phyloP scores from a whole-genome alignment of 768 basidiomycete species.

The Thelephora ganbajun region DNA sequence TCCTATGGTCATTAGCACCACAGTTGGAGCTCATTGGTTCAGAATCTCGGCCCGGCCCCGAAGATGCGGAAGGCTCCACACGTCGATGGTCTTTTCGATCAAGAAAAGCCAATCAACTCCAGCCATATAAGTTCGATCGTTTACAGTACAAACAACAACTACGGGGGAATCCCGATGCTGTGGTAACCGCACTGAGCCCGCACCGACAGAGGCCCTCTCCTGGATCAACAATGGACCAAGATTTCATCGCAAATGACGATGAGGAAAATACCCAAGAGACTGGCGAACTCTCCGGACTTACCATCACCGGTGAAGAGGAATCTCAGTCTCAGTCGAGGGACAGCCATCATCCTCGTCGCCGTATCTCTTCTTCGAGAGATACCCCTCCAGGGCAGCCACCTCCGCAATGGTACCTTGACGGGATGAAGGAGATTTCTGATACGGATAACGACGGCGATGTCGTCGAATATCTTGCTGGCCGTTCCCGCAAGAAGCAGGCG shows the following conservation, averaged over 20 bases:
- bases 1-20: too few species aligned
- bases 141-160: constrained; percentile 36
- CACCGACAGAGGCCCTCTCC: constrained; percentile 7
- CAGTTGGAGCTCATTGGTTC: too few species aligned
- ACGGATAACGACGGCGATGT: too few species aligned
- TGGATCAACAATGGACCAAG: not conserved
- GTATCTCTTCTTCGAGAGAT: not conserved
- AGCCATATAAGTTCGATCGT: constrained; percentile 49
- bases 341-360: not conserved
- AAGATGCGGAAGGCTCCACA: not conserved
- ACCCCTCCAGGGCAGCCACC: too few species aligned
- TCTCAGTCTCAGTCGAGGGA: not conserved
- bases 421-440: not conserved
- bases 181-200: constrained; percentile 36
- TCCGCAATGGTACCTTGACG: too few species aligned
- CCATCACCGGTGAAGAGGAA: too few species aligned
- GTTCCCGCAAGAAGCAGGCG: too few species aligned
- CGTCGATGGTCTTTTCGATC: constrained; percentile 39
- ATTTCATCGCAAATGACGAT: not conserved
- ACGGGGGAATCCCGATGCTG: constrained; percentile 47
- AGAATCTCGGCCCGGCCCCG: not conserved
- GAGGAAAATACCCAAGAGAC: not conserved
- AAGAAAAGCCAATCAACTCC: constrained; percentile 40
- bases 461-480: too few species aligned
- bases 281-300: too few species aligned